Percentiles rank a stretch among this genome's conserved stretches.
phyloP scores from a whole-genome alignment of 2,329 filamentous ascomycete genomes.

The Pleochaeta shiraiana region DNA sequence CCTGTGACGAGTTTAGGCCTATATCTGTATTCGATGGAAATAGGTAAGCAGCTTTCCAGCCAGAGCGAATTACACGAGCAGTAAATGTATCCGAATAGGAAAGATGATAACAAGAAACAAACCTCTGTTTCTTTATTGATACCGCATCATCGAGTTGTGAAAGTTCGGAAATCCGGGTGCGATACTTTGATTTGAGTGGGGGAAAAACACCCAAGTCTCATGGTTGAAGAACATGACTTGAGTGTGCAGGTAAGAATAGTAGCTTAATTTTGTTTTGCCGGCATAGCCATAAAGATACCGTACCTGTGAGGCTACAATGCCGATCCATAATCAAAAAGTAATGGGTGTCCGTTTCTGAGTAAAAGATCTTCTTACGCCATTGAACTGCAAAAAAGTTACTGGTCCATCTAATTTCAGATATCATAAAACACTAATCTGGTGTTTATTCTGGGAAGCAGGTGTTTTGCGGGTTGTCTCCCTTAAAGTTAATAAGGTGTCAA shows the following conservation, averaged over 20 bases:
- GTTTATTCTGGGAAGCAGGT: not conserved
- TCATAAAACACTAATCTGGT: not conserved
- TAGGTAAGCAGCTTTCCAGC: no score
- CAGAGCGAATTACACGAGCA: no score
- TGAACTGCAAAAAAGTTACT: not conserved
- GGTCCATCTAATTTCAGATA: conserved; percentile 1
- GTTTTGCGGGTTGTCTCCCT: not conserved
- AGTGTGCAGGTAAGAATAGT: not conserved
- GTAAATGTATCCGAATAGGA: no score
- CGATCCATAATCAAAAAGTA: not conserved
- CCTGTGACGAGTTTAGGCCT: no score
- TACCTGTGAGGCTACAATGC: not conserved
- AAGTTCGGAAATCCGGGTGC: not conserved
- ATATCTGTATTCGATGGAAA: no score
- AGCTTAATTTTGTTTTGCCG: not conserved
- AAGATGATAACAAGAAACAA: no score
- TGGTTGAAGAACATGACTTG: not conserved
- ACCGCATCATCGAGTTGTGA: not conserved
- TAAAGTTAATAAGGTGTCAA: not conserved
- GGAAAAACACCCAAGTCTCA: not conserved
- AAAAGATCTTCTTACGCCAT: not conserved
- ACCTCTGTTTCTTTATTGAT: not conserved
- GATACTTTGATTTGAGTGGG: not conserved
- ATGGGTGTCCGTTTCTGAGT: not conserved
- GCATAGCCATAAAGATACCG: not conserved